Evolutionary conservation across 106 monocot species (phyloP).

Genomic region (Apostasia shenzhenica): DNA sequence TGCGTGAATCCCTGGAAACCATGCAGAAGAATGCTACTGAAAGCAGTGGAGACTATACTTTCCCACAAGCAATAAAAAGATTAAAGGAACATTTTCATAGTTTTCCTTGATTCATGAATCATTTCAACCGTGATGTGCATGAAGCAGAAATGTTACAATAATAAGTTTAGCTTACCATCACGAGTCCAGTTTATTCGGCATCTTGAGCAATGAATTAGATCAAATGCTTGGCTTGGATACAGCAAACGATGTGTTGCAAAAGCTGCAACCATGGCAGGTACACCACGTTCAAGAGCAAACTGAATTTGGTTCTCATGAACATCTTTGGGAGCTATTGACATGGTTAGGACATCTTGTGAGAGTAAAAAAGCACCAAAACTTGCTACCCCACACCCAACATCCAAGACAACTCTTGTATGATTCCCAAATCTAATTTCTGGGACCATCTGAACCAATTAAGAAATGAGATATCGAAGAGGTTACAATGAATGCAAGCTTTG

Average conservation of each 20-base stretch:
- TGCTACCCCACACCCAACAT: slow-evolving; percentile 94
- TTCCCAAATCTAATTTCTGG: slow-evolving; percentile 80
- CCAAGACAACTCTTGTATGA: slow-evolving; percentile 58
- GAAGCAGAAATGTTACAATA: not conserved
- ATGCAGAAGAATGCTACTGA: no score
- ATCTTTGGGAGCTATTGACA: slow-evolving; percentile 93
- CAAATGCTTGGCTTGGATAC: slow-evolving; percentile 92
- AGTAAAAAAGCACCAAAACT: slow-evolving; percentile 91
- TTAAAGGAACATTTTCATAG: no score
- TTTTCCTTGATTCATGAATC: no score
- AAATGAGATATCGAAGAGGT: not conserved
- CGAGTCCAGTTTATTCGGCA: slow-evolving; percentile 86
- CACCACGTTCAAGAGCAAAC: slow-evolving; percentile 95
- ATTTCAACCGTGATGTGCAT: no score
- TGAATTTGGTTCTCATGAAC: slow-evolving; percentile 94
- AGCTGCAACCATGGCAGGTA: slow-evolving; percentile 88
- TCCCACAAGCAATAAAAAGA: no score
- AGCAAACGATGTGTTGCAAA: slow-evolving; percentile 72
- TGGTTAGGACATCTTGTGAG: slow-evolving; percentile 64
- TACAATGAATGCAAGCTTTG: not conserved
- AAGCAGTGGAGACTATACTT: no score
- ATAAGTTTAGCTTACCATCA: slow-evolving; percentile 51
- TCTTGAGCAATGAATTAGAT: slow-evolving; percentile 90
- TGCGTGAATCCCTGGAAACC: no score
- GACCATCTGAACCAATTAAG: slow-evolving; percentile 54